Conservation (phyloP, 768 basidiomycete species). For the Naganishia antarctica region DNA sequence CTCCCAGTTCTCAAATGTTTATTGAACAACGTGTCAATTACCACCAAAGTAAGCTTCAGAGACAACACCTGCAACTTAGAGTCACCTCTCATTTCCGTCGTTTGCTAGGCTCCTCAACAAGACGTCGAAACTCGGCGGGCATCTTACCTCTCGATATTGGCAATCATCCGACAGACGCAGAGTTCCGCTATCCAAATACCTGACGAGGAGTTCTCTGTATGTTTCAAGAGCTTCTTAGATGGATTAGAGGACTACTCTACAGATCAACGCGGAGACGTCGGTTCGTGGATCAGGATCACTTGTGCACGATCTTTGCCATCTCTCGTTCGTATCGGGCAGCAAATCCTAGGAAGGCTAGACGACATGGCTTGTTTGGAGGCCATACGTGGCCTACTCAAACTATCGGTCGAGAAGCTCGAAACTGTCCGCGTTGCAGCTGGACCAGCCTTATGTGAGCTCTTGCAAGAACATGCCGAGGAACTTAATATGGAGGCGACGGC, state of each 20-base stretch:
- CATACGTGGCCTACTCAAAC: constrained; percentile 71
- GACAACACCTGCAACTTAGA: background rate
- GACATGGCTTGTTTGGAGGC: constrained; percentile 17
- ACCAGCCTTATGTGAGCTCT: constrained; percentile 13
- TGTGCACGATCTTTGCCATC: constrained; percentile 56
- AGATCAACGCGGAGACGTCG: constrained; percentile 93
- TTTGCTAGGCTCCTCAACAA: constrained; percentile 27
- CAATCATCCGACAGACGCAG: background rate
- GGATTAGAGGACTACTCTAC: constrained; percentile 84
- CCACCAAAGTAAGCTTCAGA: constrained; percentile 31
- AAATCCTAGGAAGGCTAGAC: background rate
- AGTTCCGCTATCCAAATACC: background rate
- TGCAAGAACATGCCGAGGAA: constrained; percentile 39
- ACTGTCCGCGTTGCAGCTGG: constrained; percentile 77
- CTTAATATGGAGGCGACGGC: constrained; percentile 57
- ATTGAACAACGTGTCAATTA: constrained; percentile 31
- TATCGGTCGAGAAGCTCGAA: constrained; percentile 84
- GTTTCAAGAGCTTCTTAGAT: constrained; percentile 55
- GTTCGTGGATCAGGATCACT: constrained; percentile 85
- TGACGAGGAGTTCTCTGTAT: background rate
- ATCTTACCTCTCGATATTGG: constrained; percentile 12
- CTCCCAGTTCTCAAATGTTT: constrained; percentile 31
- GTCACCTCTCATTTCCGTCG: background rate
- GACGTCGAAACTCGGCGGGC: constrained; percentile 44
- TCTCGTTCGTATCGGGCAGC: constrained; percentile 1